These are phyloP conservation scores for Phytophthora pistaciae DNA, from an alignment of 352 stramenopile species.

Conservation along the genomic window DNA sequence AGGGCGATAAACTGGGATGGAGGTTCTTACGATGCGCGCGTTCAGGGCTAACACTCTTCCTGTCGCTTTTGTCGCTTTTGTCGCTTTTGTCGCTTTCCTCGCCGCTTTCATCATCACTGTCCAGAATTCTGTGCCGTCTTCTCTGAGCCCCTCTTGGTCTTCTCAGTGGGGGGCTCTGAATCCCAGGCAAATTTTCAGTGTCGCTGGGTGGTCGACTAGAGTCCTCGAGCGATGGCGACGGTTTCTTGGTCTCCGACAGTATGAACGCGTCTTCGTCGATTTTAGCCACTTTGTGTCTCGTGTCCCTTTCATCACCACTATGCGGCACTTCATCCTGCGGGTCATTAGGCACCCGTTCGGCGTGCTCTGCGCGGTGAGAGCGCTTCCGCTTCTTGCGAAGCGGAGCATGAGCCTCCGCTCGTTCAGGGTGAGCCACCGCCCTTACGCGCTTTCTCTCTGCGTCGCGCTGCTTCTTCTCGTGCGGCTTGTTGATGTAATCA, in stretches of 20 bases:
- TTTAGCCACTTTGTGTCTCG: constrained; percentile 8
- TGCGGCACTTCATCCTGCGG: background rate
- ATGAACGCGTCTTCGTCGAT: constrained; percentile 31
- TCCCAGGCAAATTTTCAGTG: background rate
- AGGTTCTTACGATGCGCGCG: background rate
- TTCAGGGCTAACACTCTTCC: constrained; percentile 7
- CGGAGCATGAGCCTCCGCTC: background rate
- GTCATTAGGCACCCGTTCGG: background rate
- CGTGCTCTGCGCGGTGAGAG: constrained; percentile 4
- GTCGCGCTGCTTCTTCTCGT: constrained; percentile 39
- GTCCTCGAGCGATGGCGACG: constrained; percentile 9
- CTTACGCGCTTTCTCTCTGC: constrained; percentile 14
- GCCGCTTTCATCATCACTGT: constrained; percentile 47
- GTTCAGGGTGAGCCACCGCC: constrained; percentile 6
- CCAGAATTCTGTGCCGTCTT: constrained; percentile 43
- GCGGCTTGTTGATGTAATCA: constrained; percentile 57
- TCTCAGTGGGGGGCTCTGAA: constrained; percentile 6
- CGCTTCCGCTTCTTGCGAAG: constrained; percentile 29
- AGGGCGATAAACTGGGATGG: background rate
- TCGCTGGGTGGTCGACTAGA: constrained; percentile 17
- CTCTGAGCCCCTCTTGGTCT: constrained; percentile 21
- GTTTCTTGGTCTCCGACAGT: constrained; percentile 1
- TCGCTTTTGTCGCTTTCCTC: constrained; percentile 16
- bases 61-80: constrained; percentile 4
- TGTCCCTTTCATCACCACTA: constrained; percentile 9